Evolutionary conservation across 805 yeast species (phyloP).

Genomic region (Candida manassasensis): DNA sequence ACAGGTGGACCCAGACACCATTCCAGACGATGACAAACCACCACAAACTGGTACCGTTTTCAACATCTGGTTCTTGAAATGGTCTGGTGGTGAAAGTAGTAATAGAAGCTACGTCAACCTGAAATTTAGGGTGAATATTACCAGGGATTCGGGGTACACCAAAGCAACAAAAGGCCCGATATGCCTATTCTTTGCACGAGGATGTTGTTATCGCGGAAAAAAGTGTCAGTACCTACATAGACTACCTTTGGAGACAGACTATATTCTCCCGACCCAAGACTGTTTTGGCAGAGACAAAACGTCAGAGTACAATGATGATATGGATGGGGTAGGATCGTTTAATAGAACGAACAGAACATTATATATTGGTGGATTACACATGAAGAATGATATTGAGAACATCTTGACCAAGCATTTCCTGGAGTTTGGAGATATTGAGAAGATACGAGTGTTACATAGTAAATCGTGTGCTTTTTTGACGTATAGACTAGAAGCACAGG

Average conservation of each 20-base stretch:
- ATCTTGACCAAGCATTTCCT: conserved; percentile 44
- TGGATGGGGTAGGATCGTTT: conserved; percentile 90
- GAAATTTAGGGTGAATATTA: conserved; percentile 57
- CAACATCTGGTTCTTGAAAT: conserved; percentile 83
- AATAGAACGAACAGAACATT: conserved; percentile 64
- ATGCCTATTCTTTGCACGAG: conserved; percentile 85
- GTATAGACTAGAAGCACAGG: conserved; percentile 61
- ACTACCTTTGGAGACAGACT: conserved; percentile 59
- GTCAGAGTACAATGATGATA: conserved; percentile 79
- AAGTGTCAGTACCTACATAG: conserved; percentile 77
- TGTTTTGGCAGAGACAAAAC: conserved; percentile 92
- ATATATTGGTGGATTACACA: conserved; percentile 60
- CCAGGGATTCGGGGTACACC: conserved; percentile 71
- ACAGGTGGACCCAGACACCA: conserved; percentile 61
- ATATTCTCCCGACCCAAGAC: conserved; percentile 61
- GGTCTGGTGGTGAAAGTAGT: conserved; percentile 73
- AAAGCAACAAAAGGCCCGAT: conserved; percentile 51
- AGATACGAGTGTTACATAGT: conserved; percentile 53
- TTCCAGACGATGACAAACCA: conserved; percentile 59
- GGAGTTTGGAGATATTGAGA: conserved; percentile 73
- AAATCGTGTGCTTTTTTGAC: conserved; percentile 79
- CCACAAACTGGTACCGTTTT: conserved; percentile 77
- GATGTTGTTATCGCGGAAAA: conserved; percentile 76
- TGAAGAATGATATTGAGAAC: conserved; percentile 36
- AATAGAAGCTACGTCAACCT: conserved; percentile 42